Base-by-base conservation (phyloP, 1,284 basidiomycete genomes). In the Amylostereum areolatum region DNA sequence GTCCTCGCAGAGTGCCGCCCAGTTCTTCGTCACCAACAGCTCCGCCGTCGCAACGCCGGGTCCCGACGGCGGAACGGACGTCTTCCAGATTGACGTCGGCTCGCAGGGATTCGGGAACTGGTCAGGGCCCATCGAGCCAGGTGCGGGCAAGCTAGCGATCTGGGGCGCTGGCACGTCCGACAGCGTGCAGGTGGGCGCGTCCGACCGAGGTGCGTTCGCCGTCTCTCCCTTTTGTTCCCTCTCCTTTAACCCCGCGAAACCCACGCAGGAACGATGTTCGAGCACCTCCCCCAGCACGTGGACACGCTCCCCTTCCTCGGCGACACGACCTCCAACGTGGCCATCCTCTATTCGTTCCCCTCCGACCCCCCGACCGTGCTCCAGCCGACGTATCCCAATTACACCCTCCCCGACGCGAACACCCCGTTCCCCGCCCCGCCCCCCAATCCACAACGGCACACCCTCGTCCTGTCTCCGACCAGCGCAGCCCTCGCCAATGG, bases 311-410 rank as follows among this genome's bases (percentile, higher is more conserved):
- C 86, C 0, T 63, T 85, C 1, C 68, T 92, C 0, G 89, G 86
- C 4, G 91, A 94, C 60, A 84, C 88, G 1, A 90, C 89, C 0
- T 71, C 81, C 1, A 84, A 81, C 48, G 79, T 85, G 59, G 85
- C 80, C 0, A 66, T 94, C n/a, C 59, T 93, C 10, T 90, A 89
- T 64, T 92, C 90, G 0, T 79, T 82, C 0, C 64, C 81, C 0
- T 80, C 85, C 45, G 65, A 69, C 18, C 57, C 63, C 4, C 56
- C 59, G 10, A 57, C 47, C 30, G 39, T 62, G 2, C 47, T 55
- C 1, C 61, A 71, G 45, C 86, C 86, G 0, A 66, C 67, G 9
- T 94, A 80, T 59, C 91, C 91, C 6, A 92, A 92, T 60, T 94
- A 91, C 63, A 87, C 85, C 1, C 75, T 94, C 0, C 82, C 85